Base-by-base conservation (phyloP, 2,329 filamentous ascomycete species). In the Hymenoscyphus fraxineus region DNA sequence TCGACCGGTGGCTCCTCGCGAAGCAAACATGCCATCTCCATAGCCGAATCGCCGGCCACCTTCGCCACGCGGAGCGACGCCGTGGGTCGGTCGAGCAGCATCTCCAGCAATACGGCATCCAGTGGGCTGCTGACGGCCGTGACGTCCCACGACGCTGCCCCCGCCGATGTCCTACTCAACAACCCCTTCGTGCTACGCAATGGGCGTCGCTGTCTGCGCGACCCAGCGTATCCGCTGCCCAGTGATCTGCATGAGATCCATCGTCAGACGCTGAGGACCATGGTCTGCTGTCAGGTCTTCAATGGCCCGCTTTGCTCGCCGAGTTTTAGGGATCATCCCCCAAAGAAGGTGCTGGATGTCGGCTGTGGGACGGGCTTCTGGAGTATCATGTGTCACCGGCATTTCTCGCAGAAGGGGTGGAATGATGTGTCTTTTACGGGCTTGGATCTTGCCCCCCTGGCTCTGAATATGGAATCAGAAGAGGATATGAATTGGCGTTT, bases 321-420 rank as follows among this genome's bases (percentile, higher is more conserved):
- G 0, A 81, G 81, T 38, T 83, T 92, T 62, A 79, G 82, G 55
- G 82, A 85, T 67, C 85, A 86, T 58, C 88, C 91, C 22, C 93
- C 93, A 0, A 83, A 83, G 71, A 88, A 87, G 68, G 89, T 98
- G 35, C 82, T 98, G 31, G 94, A 98, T 74, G 78, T 97, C 40
- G 93, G 88, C 38, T 98, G 94, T 76, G 93, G 93, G 19, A 90
- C 90, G 22, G 94, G 87, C 31, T 91, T 96, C 74, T 97, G 93
- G 93, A 93, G 91, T 71, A 89, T 91, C 77, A 88, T 92, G 80
- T 96, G 92, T 76, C 90, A 96, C 76, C 86, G 91, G 41, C 90
- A 91, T 77, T 92, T 93, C 74, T 82, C 84, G 64, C 83, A 85
- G 59, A 81, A 85, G 63, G 92, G 92, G 15, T 83, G 90, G 73